phyloP scores from a whole-genome alignment of 345 rosid species.

The Eutrema japonicum region DNA sequence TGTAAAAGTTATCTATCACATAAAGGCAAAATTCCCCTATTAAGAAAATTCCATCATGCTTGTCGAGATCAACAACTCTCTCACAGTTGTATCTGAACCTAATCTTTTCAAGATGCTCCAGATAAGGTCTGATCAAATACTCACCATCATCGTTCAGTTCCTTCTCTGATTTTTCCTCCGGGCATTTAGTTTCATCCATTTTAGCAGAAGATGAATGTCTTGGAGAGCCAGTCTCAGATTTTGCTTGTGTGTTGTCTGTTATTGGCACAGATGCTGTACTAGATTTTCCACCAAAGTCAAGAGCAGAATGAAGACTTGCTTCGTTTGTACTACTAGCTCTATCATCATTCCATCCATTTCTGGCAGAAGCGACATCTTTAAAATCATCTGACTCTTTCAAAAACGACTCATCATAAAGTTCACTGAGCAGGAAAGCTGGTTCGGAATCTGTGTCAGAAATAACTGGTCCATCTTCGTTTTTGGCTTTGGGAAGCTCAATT shows the following conservation, averaged over 20 bases:
- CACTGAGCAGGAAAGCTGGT: conserved; percentile 63
- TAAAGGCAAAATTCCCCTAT: conserved; percentile 91
- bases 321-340: conserved; percentile 87
- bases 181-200: conserved; percentile 61
- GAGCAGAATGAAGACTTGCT: conserved; percentile 96
- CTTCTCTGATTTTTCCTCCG: conserved; percentile 79
- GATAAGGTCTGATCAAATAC: conserved; percentile 92
- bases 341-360: conserved; percentile 90
- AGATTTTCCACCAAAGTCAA: conserved; percentile 86
- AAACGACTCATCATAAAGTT: conserved; percentile 65
- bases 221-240: conserved; percentile 81
- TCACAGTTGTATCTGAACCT: conserved; percentile 94
- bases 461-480: conserved; percentile 58
- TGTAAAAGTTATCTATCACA: conserved; percentile 91
- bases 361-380: conserved; percentile 60
- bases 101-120: conserved; percentile 94
- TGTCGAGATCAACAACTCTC: conserved; percentile 95
- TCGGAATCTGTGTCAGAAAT: conserved; percentile 76
- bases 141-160: conserved; percentile 96
- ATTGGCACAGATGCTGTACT: conserved; percentile 72
- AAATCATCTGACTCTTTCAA: conserved; percentile 57
- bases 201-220: conserved; percentile 69
- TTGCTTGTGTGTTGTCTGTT: conserved; percentile 70
- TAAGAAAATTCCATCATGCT: conserved; percentile 96
- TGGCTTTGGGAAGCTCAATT: conserved; percentile 60